Percentiles rank a stretch among this genome's conserved stretches.
Conservation (phyloP, 352 stramenopile species). For the Blastocystis sp. region DNA sequence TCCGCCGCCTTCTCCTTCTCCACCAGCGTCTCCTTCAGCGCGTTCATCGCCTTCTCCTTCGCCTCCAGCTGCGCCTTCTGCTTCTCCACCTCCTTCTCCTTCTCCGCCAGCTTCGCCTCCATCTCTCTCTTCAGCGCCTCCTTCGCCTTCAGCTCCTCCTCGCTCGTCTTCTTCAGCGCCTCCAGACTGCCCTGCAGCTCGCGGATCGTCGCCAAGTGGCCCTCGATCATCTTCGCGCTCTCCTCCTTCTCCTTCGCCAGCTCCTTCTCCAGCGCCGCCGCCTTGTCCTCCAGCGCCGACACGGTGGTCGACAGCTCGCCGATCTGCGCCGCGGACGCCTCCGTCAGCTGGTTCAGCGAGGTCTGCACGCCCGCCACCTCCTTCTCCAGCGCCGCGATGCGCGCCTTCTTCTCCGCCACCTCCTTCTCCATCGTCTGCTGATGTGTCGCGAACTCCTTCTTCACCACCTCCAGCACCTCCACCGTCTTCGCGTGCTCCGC, state of each 20-base stretch:
- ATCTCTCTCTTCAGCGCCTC: too few relatives aligned
- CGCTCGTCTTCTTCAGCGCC: too few relatives aligned
- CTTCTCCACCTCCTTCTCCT: too few relatives aligned
- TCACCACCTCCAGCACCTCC: not conserved
- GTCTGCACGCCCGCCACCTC: not conserved
- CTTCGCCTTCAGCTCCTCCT: too few relatives aligned
- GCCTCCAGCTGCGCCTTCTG: too few relatives aligned
- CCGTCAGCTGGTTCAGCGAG: conserved; percentile 35
- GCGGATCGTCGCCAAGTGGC: too few relatives aligned
- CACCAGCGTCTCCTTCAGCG: too few relatives aligned
- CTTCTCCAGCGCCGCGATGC: not conserved
- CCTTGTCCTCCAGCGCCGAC: not conserved
- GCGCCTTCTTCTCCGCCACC: not conserved
- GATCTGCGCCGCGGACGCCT: conserved; percentile 33
- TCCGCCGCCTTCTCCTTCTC: too few relatives aligned
- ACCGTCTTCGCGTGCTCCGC: not conserved
- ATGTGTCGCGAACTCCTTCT: not conserved
- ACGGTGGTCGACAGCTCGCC: not conserved
- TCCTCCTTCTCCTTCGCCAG: not conserved
- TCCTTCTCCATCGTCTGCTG: not conserved
- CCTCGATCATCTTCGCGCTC: not conserved
- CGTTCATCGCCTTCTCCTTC: too few relatives aligned
- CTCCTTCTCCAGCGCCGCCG: not conserved
- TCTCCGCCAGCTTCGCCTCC: too few relatives aligned
- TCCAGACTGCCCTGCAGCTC: too few relatives aligned